Conservation (phyloP, 805 yeast species). For the Lachancea thermotolerans region DNA sequence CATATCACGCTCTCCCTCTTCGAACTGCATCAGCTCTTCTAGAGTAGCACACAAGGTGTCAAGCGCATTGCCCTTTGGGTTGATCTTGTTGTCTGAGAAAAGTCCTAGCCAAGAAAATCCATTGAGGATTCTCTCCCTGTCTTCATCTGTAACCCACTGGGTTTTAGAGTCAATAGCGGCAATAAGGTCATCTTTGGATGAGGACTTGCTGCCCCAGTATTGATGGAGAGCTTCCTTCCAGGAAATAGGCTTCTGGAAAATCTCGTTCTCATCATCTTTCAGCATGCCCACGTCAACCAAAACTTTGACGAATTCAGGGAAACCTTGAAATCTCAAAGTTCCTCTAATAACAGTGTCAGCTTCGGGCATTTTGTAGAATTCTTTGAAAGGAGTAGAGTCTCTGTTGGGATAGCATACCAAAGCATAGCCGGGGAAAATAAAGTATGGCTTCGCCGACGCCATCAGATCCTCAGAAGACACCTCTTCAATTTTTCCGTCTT, state of each 20-base stretch:
- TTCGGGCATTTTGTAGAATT: constrained; percentile 90
- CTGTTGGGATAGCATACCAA: constrained; percentile 96
- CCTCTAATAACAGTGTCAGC: constrained; percentile 97
- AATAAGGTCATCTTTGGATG: constrained; percentile 64
- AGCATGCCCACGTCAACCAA: constrained; percentile 91
- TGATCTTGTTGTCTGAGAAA: constrained; percentile 66
- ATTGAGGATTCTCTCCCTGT: constrained; percentile 76
- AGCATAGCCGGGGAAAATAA: constrained; percentile 91
- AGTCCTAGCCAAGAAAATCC: constrained; percentile 95
- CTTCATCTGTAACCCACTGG: constrained; percentile 70
- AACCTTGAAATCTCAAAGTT: constrained; percentile 95
- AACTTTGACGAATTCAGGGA: constrained; percentile 96
- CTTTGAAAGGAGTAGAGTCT: constrained; percentile 91
- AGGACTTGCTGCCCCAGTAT: constrained; percentile 67
- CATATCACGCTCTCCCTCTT: constrained; percentile 89
- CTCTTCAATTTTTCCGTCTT: constrained; percentile 74
- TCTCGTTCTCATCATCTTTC: constrained; percentile 62
- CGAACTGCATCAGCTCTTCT: constrained; percentile 94
- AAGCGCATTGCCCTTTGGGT: constrained; percentile 89
- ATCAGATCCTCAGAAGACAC: constrained; percentile 86
- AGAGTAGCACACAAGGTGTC: constrained; percentile 96
- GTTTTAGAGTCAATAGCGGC: constrained; percentile 73
- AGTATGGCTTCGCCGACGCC: constrained; percentile 93
- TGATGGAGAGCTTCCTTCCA: constrained; percentile 87
- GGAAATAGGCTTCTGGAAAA: constrained; percentile 51